phyloP scores from a whole-genome alignment of 495 filamentous ascomycete species.

The Penicillium pancosmium region DNA sequence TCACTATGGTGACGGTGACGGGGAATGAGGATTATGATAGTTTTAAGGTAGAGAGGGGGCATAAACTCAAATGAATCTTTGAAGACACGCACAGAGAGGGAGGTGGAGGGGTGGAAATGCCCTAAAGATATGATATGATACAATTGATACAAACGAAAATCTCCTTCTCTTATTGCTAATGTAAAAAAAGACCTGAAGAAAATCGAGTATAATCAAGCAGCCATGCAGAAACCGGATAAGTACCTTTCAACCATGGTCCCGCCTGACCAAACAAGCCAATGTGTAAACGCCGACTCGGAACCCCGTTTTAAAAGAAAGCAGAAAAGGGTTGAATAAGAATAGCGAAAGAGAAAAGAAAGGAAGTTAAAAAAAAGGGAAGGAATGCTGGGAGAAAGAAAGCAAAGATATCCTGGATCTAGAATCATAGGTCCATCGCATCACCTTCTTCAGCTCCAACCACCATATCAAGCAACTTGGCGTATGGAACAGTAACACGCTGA shows the following conservation, averaged over 20 bases:
- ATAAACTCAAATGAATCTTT: no score
- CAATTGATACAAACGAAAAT: neutral
- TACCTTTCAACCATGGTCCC: neutral
- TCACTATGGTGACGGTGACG: no score
- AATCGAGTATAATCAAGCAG: neutral
- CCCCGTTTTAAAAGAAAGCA: neutral
- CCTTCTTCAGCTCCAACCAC: constrained; percentile 48
- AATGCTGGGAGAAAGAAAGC: constrained; percentile 1
- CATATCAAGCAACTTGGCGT: constrained; percentile 72
- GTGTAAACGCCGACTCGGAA: neutral
- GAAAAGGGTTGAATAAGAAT: no score
- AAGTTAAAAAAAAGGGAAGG: constrained; percentile 3
- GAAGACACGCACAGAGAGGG: no score
- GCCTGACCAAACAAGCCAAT: neutral
- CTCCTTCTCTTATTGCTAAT: neutral
- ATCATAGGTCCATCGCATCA: constrained; percentile 59
- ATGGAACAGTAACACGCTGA: constrained; percentile 88
- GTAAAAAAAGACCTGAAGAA: neutral
- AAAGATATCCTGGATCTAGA: constrained; percentile 4
- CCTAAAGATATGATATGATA: neutral
- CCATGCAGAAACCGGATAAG: constrained; percentile 3
- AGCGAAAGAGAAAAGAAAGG: neutral
- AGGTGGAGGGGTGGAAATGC: no score
- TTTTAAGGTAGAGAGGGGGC: neutral
- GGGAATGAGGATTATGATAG: no score